These are phyloP conservation scores for Tricholoma matsutake DNA, from an alignment of 768 basidiomycete species.

Conservation along the genomic window DNA sequence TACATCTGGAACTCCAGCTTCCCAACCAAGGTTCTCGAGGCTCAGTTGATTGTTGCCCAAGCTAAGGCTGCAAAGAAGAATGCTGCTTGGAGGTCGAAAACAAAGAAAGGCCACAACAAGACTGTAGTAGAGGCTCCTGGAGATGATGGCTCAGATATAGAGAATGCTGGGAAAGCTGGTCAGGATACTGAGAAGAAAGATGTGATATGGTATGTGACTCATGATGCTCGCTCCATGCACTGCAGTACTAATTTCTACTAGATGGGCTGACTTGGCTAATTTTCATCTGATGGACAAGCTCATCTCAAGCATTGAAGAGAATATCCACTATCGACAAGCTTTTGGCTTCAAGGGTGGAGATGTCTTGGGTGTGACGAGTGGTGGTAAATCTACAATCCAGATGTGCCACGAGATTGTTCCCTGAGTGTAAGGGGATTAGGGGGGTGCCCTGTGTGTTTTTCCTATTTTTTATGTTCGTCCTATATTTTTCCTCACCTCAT, in stretches of 20 bases:
- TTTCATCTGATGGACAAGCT: not conserved
- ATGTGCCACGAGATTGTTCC: slow-evolving; percentile 3
- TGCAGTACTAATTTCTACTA: not conserved
- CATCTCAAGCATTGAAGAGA: not conserved
- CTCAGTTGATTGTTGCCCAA: not conserved
- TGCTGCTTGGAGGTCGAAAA: not conserved
- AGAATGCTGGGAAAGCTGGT: not conserved
- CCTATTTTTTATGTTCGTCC: too few species aligned
- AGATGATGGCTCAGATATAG: not conserved
- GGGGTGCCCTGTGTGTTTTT: too few species aligned
- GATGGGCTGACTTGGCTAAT: not conserved
- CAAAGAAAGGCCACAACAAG: not conserved
- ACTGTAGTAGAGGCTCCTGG: not conserved
- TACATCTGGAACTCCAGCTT: too few species aligned
- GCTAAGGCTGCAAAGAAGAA: not conserved
- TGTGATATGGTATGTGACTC: not conserved
- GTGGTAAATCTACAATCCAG: not conserved
- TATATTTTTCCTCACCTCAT: too few species aligned
- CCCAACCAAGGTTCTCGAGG: not conserved
- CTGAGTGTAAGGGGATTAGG: too few species aligned
- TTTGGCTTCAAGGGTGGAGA: slow-evolving; percentile 4
- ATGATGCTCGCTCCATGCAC: not conserved
- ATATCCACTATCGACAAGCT: not conserved
- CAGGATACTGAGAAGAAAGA: not conserved
- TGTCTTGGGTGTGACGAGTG: not conserved